A percentile compares a stretch with the other conserved stretches of the same genome.
Conservation (phyloP, 78 protist species). For the Trichosphaerium sp. region DNA sequence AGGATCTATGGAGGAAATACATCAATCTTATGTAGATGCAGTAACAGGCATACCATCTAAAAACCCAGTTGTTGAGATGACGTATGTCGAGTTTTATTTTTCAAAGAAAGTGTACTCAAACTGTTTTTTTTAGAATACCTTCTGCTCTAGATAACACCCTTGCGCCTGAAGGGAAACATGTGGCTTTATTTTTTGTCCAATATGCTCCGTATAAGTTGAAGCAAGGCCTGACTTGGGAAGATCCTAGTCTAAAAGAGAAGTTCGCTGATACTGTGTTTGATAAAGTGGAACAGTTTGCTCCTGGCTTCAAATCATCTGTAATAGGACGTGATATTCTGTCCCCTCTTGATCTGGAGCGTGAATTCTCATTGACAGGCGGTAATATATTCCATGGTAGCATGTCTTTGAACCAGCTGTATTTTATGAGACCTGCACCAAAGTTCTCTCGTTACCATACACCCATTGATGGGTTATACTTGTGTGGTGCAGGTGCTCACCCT, state of each 20-base stretch:
- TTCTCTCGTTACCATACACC: conserved; percentile 7
- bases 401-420: conserved; percentile 23
- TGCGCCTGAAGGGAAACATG: conserved; percentile 15
- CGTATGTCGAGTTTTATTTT: no score
- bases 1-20: background rate
- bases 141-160: conserved; percentile 33
- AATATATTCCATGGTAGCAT: conserved; percentile 47
- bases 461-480: conserved; percentile 10
- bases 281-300: conserved; percentile 31
- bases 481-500: conserved; percentile 46
- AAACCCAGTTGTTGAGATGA: conserved; percentile 55
- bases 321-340: conserved; percentile 16
- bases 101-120: no score
- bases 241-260: background rate
- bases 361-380: conserved; percentile 30
- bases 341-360: conserved; percentile 38
- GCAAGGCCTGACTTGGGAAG: conserved; percentile 21
- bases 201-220: conserved; percentile 49
- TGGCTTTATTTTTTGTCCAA: conserved; percentile 3
- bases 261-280: conserved; percentile 16
- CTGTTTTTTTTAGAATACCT: no score
- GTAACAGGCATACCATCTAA: background rate
- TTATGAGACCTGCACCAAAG: conserved; percentile 4
- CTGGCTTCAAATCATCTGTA: conserved; percentile 27
- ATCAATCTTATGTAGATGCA: background rate